A percentile compares a stretch with the other conserved stretches of the same genome.
Conservation (phyloP, 2,329 filamentous ascomycete species). For the Scedosporium minutisporum region DNA sequence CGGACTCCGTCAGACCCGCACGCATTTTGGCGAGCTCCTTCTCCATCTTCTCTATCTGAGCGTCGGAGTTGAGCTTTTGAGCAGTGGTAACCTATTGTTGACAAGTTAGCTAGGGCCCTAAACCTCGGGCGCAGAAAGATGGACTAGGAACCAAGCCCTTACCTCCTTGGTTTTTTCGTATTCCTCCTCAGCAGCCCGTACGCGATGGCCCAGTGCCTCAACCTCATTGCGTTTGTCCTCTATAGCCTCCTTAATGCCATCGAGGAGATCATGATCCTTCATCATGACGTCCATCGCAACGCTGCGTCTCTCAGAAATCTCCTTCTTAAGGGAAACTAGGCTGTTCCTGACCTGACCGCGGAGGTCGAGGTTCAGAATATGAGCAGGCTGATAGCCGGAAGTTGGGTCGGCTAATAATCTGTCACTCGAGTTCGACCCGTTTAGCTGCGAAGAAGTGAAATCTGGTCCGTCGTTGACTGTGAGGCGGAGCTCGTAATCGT, state of each 20-base stretch:
- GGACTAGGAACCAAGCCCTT: conserved; percentile 5
- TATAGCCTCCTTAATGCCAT: conserved; percentile 92
- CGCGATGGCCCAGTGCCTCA: conserved; percentile 79
- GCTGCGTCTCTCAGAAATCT: conserved; percentile 82
- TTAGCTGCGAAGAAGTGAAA: conserved; percentile 57
- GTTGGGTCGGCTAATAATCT: conserved; percentile 71
- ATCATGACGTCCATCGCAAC: conserved; percentile 80
- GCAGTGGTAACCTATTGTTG: conserved; percentile 52
- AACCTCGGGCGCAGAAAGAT: background rate
- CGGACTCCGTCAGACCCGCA: conserved; percentile 69
- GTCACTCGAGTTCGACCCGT: conserved; percentile 46
- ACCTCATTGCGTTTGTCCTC: conserved; percentile 92
- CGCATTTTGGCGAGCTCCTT: conserved; percentile 95
- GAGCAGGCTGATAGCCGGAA: conserved; percentile 81
- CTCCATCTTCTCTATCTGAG: conserved; percentile 97
- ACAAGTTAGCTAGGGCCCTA: background rate
- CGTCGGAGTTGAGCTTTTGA: conserved; percentile 79
- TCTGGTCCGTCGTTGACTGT: conserved; percentile 70
- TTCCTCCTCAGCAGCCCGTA: conserved; percentile 81
- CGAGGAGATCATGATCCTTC: conserved; percentile 86
- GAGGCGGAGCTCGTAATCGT: conserved; percentile 75
- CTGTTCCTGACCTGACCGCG: conserved; percentile 71
- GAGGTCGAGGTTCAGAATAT: conserved; percentile 82
- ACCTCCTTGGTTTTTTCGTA: conserved; percentile 88
- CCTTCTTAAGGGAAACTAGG: conserved; percentile 71